A percentile compares a stretch with the other conserved stretches of the same genome.
Evolutionary conservation across 495 filamentous ascomycete genomes (phyloP).

Genomic region (Penicillium fimorum): DNA sequence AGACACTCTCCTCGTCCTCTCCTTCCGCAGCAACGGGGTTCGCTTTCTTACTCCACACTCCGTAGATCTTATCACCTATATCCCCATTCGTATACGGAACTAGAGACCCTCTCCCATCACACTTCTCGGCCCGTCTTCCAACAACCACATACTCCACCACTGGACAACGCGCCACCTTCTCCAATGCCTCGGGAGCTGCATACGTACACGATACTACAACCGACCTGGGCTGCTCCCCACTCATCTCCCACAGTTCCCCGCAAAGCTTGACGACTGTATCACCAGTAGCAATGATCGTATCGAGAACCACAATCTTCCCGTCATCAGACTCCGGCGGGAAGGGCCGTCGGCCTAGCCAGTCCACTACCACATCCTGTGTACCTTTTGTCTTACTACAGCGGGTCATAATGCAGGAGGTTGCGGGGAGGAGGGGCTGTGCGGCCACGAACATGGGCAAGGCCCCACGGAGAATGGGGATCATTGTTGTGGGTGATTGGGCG

Average conservation of each 20-base stretch:
- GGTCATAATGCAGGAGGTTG: not conserved
- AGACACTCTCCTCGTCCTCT: conserved; percentile 2
- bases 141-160: conserved; percentile 6
- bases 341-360: conserved; percentile 5
- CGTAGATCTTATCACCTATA: conserved; percentile 8
- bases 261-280: conserved; percentile 4
- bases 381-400: conserved; percentile 6
- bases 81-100: conserved; percentile 4
- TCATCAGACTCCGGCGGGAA: not conserved
- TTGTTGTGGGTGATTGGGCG: conserved; percentile 3
- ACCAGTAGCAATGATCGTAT: conserved; percentile 5
- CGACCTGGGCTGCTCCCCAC: not conserved
- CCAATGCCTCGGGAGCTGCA: not conserved
- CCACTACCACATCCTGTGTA: conserved; percentile 3
- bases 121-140: not conserved
- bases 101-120: not conserved
- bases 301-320: not conserved
- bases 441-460: conserved; percentile 6
- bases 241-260: not conserved
- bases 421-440: not conserved
- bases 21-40: not conserved
- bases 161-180: not conserved
- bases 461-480: conserved; percentile 7
- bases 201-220: not conserved
- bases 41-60: not conserved